Percentiles rank a stretch among this genome's conserved stretches.
Evolutionary conservation across 2,329 filamentous ascomycete species (phyloP).

Genomic region (Venturia asperata): DNA sequence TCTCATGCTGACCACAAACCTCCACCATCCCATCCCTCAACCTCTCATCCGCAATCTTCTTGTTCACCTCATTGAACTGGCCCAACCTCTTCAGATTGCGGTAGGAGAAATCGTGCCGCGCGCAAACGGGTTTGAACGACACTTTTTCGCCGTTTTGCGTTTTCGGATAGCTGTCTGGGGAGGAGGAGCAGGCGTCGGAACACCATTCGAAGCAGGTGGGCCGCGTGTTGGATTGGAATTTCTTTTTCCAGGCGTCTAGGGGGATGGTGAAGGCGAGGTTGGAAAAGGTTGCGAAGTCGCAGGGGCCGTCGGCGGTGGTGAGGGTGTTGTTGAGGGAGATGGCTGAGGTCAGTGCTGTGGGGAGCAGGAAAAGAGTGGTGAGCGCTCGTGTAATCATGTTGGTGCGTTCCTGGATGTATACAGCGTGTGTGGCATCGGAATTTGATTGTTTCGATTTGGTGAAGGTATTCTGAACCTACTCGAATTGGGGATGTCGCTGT

Average conservation of each 20-base stretch:
- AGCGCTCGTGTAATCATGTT: neutral
- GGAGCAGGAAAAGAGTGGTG: neutral
- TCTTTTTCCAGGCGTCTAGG: neutral
- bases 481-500: too few species aligned
- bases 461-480: neutral
- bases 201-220: constrained; percentile 19
- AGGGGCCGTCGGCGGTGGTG: neutral
- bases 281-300: constrained; percentile 6
- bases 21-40: constrained; percentile 19
- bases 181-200: neutral
- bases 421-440: neutral
- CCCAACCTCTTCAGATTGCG: constrained; percentile 18
- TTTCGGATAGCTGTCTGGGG: constrained; percentile 13
- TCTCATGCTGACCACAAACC: constrained; percentile 14
- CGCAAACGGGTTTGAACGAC: constrained; percentile 18
- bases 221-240: neutral
- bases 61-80: constrained; percentile 12
- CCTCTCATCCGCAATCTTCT: constrained; percentile 5
- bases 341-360: neutral
- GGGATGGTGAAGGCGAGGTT: constrained; percentile 16
- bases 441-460: neutral
- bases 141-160: constrained; percentile 11
- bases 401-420: neutral
- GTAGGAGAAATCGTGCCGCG: constrained; percentile 21
- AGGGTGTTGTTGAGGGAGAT: neutral